phyloP scores from a whole-genome alignment of 169 alveolate species.

The Plasmodium gallinaceum region DNA sequence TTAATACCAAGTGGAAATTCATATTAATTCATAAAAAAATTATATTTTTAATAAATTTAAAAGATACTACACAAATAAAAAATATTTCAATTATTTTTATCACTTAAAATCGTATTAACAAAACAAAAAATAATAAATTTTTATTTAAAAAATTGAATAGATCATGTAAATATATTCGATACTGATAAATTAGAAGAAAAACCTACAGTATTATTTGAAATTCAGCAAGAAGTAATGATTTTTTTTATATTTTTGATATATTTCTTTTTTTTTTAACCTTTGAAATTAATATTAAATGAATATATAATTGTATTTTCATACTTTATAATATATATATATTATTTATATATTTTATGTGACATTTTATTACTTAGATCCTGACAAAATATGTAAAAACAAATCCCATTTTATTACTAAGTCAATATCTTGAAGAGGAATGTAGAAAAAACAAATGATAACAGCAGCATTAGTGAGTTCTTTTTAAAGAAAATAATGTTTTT shows the following conservation, averaged over 20 bases:
- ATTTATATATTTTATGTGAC: background rate
- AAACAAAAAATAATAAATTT: too few relatives aligned
- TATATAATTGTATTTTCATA: background rate
- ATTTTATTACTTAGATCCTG: conserved; percentile 41
- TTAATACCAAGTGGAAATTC: too few relatives aligned
- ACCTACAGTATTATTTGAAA: conserved; percentile 54
- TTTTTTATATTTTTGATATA: conserved; percentile 6
- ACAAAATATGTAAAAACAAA: conserved; percentile 47
- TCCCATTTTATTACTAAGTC: conserved; percentile 64
- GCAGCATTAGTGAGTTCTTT: background rate
- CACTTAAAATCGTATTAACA: too few relatives aligned
- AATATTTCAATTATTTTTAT: too few relatives aligned
- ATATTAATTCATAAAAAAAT: too few relatives aligned
- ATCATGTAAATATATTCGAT: conserved; percentile 50
- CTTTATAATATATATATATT: background rate
- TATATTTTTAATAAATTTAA: too few relatives aligned
- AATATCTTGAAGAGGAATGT: conserved; percentile 61
- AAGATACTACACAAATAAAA: too few relatives aligned
- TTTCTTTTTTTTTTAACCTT: background rate
- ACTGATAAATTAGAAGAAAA: conserved; percentile 29
- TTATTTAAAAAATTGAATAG: conserved; percentile 5
- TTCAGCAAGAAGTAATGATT: conserved; percentile 65
- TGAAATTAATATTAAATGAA: background rate
- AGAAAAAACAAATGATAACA: conserved; percentile 16
- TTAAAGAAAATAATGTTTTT: too few relatives aligned